Evolutionary conservation across 495 filamentous ascomycete species (phyloP).

Genomic region (Neurospora discreta): DNA sequence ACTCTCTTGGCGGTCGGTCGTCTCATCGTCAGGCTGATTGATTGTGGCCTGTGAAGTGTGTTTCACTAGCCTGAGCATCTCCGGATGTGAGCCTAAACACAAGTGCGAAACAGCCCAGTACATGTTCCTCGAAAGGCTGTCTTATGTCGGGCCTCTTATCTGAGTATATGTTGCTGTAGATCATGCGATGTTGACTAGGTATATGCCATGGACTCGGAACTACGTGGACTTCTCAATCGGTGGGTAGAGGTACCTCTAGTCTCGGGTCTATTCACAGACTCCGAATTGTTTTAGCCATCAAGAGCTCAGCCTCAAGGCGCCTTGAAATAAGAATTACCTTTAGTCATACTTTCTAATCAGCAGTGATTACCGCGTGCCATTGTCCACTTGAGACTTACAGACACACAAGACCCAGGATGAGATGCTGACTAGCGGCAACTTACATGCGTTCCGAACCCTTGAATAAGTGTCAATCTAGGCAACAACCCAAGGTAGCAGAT

Average conservation of each 20-base stretch:
- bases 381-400: not conserved
- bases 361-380: not conserved
- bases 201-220: not conserved
- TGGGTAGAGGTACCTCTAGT: not conserved
- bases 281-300: not conserved
- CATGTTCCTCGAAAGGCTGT: not conserved
- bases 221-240: not conserved
- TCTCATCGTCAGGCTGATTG: not conserved
- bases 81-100: not conserved
- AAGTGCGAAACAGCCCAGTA: not conserved
- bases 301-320: not conserved
- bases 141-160: not conserved
- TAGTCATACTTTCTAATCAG: not conserved
- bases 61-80: not conserved
- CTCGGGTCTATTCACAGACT: not conserved
- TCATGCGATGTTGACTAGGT: not conserved
- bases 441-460: not conserved
- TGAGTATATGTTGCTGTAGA: not conserved
- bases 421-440: not conserved
- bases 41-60: not conserved
- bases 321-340: not conserved
- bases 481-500: not conserved
- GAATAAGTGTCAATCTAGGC: not conserved
- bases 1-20: not conserved
- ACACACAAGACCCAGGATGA: not conserved